Percentiles rank a stretch among this genome's conserved stretches.
Evolutionary conservation across 2,329 filamentous ascomycete genomes (phyloP).

Genomic region (Ophiostoma sp.): DNA sequence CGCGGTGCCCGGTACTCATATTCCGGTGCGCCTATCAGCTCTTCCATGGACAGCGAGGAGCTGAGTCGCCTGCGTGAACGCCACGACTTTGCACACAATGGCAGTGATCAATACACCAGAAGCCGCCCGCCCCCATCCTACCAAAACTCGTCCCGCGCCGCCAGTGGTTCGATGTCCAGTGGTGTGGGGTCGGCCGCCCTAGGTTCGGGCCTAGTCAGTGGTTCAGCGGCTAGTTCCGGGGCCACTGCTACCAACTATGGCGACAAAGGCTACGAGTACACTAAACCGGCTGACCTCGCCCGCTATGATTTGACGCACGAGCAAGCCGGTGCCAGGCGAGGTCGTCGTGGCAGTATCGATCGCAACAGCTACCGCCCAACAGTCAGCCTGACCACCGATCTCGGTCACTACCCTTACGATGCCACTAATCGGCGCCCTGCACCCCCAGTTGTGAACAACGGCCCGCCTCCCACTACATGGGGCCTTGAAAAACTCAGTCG

Average conservation of each 20-base stretch:
- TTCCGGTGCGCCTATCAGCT: conserved; percentile 41
- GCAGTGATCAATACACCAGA: conserved; percentile 35
- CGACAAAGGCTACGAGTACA: conserved; percentile 59
- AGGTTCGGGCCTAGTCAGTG: conserved; percentile 13
- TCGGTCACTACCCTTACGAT: conserved; percentile 42
- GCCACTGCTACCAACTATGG: conserved; percentile 44
- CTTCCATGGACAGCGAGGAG: conserved; percentile 49
- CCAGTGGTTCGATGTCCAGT: conserved; percentile 31
- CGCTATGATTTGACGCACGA: conserved; percentile 56
- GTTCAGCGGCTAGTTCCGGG: conserved; percentile 19
- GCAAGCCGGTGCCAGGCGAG: conserved; percentile 36
- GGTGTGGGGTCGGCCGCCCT: neutral
- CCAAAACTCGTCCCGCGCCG: conserved; percentile 41
- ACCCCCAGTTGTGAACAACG: conserved; percentile 33
- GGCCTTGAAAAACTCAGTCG: conserved; percentile 65
- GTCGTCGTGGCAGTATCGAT: conserved; percentile 53
- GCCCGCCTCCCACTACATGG: conserved; percentile 63
- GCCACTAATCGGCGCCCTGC: conserved; percentile 27
- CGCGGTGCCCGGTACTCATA: conserved; percentile 41
- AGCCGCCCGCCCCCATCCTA: conserved; percentile 45
- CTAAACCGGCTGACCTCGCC: conserved; percentile 56
- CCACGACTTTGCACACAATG: conserved; percentile 35
- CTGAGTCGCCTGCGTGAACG: conserved; percentile 46
- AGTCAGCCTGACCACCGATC: conserved; percentile 47
- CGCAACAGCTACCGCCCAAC: conserved; percentile 52